Evolutionary conservation across 495 filamentous ascomycete genomes (phyloP).

Genomic region (Gamarada debralockiae): DNA sequence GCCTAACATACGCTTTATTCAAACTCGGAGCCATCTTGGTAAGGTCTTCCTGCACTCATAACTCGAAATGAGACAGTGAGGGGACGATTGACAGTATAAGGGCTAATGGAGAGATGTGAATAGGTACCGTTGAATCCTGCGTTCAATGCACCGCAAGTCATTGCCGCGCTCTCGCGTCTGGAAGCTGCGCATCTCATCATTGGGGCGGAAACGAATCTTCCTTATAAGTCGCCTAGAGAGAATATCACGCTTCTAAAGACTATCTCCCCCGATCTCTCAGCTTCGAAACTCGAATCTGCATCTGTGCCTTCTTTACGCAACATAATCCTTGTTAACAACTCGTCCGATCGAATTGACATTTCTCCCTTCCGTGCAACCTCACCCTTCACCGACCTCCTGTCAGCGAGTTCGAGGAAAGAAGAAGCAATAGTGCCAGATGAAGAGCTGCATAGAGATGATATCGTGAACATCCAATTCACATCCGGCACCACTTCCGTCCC

Average conservation of each 20-base stretch:
- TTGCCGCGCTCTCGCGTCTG: slow-evolving; percentile 74
- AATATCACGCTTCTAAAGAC: slow-evolving; percentile 68
- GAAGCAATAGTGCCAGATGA: slow-evolving; percentile 34
- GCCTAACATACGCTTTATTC: slow-evolving; percentile 81
- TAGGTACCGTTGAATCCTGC: slow-evolving; percentile 87
- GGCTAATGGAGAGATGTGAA: not conserved
- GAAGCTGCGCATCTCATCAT: slow-evolving; percentile 74
- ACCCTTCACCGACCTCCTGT: slow-evolving; percentile 13
- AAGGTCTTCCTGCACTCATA: slow-evolving; percentile 17
- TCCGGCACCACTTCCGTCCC: slow-evolving; percentile 86
- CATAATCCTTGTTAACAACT: slow-evolving; percentile 82
- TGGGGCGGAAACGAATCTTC: slow-evolving; percentile 78
- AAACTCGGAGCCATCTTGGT: slow-evolving; percentile 90
- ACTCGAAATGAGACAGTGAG: not conserved
- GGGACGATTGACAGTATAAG: not conserved
- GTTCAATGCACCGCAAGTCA: slow-evolving; percentile 78
- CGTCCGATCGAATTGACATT: slow-evolving; percentile 51
- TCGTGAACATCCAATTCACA: slow-evolving; percentile 96
- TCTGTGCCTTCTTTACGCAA: slow-evolving; percentile 63
- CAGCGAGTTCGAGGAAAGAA: not conserved
- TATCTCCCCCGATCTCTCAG: slow-evolving; percentile 57
- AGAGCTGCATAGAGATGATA: slow-evolving; percentile 60
- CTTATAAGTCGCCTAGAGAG: slow-evolving; percentile 66
- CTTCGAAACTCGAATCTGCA: slow-evolving; percentile 53
- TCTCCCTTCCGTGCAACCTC: slow-evolving; percentile 20